These are phyloP conservation scores for Fusarium staphyleae DNA, from an alignment of 2,329 filamentous ascomycete genomes.

Conservation along the genomic window DNA sequence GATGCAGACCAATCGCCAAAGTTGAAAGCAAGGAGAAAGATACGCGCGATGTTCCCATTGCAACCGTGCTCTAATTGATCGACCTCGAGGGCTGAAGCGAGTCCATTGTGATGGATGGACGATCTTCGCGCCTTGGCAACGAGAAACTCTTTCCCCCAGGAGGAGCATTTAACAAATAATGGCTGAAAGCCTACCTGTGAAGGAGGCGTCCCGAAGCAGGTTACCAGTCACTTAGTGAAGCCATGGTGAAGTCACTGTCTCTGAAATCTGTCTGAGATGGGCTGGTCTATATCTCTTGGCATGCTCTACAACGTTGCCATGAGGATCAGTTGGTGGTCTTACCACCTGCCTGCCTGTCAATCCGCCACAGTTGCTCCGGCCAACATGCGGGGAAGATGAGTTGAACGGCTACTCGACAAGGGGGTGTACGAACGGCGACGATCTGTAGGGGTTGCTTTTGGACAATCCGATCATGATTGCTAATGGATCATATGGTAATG, in stretches of 20 bases:
- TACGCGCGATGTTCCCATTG: conserved; percentile 11
- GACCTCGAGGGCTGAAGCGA: not conserved
- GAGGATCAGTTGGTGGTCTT: conserved; percentile 5
- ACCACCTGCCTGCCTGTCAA: not conserved
- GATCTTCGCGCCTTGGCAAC: conserved; percentile 27
- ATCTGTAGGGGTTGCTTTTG: too few species aligned
- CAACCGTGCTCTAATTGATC: conserved; percentile 4
- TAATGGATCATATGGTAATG: too few species aligned
- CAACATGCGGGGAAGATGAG: too few species aligned
- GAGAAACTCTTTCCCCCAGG: not conserved
- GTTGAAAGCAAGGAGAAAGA: not conserved
- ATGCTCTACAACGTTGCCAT: conserved; percentile 19
- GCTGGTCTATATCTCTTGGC: conserved; percentile 6
- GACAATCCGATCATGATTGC: too few species aligned
- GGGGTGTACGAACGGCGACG: too few species aligned
- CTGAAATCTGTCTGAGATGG: not conserved
- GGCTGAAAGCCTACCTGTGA: not conserved
- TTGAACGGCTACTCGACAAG: too few species aligned
- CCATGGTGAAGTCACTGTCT: conserved; percentile 3
- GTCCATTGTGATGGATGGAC: conserved; percentile 4
- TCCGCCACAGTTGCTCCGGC: too few species aligned
- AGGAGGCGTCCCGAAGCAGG: too few species aligned
- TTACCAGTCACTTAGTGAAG: not conserved
- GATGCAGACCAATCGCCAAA: too few species aligned
- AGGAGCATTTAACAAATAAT: not conserved